Percentiles rank a stretch among this genome's conserved stretches.
phyloP scores from a whole-genome alignment of 2,329 filamentous ascomycete species.

The Aspergillus sp. region DNA sequence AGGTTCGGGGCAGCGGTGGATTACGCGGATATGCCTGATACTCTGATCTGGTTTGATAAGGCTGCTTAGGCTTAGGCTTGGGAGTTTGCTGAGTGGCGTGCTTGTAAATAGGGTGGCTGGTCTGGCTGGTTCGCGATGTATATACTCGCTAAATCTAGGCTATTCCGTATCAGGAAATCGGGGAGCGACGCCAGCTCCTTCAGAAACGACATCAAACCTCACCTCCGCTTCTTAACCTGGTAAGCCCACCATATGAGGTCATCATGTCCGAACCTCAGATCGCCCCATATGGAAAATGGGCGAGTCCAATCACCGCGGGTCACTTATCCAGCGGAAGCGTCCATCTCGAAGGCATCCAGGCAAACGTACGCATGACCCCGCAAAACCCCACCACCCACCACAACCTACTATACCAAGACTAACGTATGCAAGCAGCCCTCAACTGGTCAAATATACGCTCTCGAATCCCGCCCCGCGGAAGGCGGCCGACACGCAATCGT shows the following conservation, averaged over 20 bases:
- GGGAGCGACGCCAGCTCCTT: neutral
- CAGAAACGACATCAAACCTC: neutral
- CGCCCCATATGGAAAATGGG: constrained; percentile 45
- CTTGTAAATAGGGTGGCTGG: neutral
- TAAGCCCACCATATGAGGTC: neutral
- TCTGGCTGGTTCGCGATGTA: neutral
- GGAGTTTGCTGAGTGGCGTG: neutral
- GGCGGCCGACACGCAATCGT: constrained; percentile 53
- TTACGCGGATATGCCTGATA: neutral
- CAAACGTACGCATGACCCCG: constrained; percentile 27
- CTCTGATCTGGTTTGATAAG: neutral
- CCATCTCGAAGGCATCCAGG: constrained; percentile 36
- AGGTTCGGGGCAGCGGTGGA: constrained; percentile 12
- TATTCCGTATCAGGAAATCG: neutral
- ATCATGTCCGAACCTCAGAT: neutral
- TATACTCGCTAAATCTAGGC: neutral
- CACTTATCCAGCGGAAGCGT: constrained; percentile 39
- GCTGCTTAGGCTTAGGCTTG: neutral
- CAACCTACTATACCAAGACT: constrained; percentile 15
- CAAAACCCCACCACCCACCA: neutral
- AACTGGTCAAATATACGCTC: constrained; percentile 37
- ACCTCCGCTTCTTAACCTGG: no score
- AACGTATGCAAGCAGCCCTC: constrained; percentile 22
- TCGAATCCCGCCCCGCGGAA: constrained; percentile 42
- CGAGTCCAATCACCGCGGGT: constrained; percentile 44